These are phyloP conservation scores for Limnanthes douglasii DNA, from an alignment of 345 rosid genomes.

Conservation along the genomic window DNA sequence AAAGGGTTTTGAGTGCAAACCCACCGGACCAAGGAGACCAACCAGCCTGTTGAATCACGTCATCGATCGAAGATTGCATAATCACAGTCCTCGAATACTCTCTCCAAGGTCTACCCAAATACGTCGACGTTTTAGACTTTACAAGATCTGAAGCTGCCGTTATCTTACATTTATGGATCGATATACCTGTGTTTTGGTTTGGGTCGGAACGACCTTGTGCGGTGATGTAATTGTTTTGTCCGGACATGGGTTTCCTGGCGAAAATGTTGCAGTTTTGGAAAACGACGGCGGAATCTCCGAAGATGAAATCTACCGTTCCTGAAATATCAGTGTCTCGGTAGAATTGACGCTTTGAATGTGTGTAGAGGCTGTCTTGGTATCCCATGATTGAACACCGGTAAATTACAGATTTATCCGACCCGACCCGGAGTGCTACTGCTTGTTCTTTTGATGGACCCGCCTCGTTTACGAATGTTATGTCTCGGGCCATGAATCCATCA, in stretches of 20 bases:
- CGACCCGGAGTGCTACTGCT: constrained; percentile 54
- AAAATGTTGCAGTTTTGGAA: constrained; percentile 41
- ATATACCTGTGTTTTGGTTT: constrained; percentile 39
- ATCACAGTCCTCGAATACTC: constrained; percentile 46
- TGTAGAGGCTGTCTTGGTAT: constrained; percentile 51
- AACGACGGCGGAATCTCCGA: constrained; percentile 50
- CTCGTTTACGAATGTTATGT: constrained; percentile 41
- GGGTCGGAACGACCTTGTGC: constrained; percentile 51
- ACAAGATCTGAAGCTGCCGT: constrained; percentile 24
- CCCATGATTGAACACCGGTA: constrained; percentile 27
- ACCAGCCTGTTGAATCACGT: constrained; percentile 30
- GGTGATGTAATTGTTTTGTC: constrained; percentile 37
- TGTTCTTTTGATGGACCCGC: constrained; percentile 45
- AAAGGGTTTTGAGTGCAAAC: constrained; percentile 24
- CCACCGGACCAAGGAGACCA: constrained; percentile 29
- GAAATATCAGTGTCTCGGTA: constrained; percentile 27
- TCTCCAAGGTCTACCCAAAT: constrained; percentile 60
- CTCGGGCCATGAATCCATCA: constrained; percentile 39
- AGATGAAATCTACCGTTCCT: constrained; percentile 56
- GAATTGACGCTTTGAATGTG: constrained; percentile 43
- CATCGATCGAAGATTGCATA: constrained; percentile 33
- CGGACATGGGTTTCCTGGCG: constrained; percentile 23
- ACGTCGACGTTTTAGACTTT: constrained; percentile 15
- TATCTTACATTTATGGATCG: constrained; percentile 34
- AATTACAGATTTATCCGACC: constrained; percentile 33